Base-by-base conservation (phyloP, 352 stramenopile species). In the Globisporangium solare region DNA sequence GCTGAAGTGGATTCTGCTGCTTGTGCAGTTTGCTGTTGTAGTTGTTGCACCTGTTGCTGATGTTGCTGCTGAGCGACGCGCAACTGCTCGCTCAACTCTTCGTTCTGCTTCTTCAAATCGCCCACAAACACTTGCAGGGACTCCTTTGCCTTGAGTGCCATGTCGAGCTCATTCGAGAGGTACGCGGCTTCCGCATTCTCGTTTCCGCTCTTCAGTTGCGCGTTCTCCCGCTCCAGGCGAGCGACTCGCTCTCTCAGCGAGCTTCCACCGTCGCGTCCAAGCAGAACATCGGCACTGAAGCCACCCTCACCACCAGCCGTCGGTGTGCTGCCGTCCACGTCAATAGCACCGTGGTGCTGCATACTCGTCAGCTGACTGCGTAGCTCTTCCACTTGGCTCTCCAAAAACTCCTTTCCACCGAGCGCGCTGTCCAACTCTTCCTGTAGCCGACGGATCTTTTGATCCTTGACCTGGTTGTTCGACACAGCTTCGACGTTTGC, bases 371-470 rank as follows among this genome's bases (percentile, higher is more conserved):
- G 22, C 48, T 94, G 81, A 8, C 66, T 68, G 15, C 83, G 85
- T 6, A 93, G 57, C 48, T 92, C 85, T 45, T 94, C 85, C 13
- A 92, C 67, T 64, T 94, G 83, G 31, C 75, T 87, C 56, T 92
- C 85, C n/a, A 94, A 61, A 41, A 94, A 94, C 52, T 92, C 85
- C 43, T 93, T 92, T 3, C 80, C 85, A 37, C 80, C 75, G 14
- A 92, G 49, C 6, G 85, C 80, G 49, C 71, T 93, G 56, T 94
- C 85, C 31, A 94, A 66, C 47, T 94, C 85, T 64, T 94, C 85
- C 63, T 94, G 85, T n/a, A 94, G 53, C 31, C 82, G 76, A 15
- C 78, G 69, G 27, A 88, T 80, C 55, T 92, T 92, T 46, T 92
- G 79, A 24, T 93, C 85, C 55, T 92, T 91, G 24, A 94, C 83